Evolutionary conservation across 2,329 filamentous ascomycete species (phyloP), one percentile per base, ranked within the genome.

Genomic region (Dactylonectria estremocensis): DNA sequence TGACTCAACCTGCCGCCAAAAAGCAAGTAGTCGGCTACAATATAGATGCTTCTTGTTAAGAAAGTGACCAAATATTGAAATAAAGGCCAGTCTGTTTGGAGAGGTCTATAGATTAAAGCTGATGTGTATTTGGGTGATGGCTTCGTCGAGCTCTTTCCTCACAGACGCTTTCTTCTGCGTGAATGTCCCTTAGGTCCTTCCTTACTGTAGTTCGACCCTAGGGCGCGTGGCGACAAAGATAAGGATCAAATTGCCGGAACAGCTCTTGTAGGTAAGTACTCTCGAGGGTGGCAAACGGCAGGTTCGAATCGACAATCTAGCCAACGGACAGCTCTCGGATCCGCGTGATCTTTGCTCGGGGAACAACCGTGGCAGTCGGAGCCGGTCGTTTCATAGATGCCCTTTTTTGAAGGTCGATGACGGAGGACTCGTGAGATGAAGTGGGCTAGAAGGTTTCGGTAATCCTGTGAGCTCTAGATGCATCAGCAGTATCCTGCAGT

Each of bases 211-310:
- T 60, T 55, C 35, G 48, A 65, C 62, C 48, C 55, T 16, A 54
- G 58, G 33, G 43, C 28, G 50, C 58, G 48, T 61, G 20, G n/a
- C 3, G 7, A 61, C 45, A 46, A 54, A 61, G 58, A 54, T 61
- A 48, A 60, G 37, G 50, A 35, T 55, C 62, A 43, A 65, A 33
- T 33, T 65, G 55, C 49, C 35, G 49, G 56, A 60, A 54, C 33
- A 65, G 55, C 54, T 64, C 61, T 57, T 64, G 53, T 7, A 64
- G 61, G 22, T 64, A 64, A 18, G 35, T 64, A 58, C 54, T 64
- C 53, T 58, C 45, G 37, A 59, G 40, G 45, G 54, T 64, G 55
- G 54, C 50, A 55, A 65, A 65, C 16, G 56, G 49, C 11, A 60
- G 55, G 53, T 65, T 60, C 40, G 48, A 65, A 55, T 60, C 55